Evolutionary conservation across 2,329 filamentous ascomycete species (phyloP).

Genomic region (Macrophomina pseudophaseolina): DNA sequence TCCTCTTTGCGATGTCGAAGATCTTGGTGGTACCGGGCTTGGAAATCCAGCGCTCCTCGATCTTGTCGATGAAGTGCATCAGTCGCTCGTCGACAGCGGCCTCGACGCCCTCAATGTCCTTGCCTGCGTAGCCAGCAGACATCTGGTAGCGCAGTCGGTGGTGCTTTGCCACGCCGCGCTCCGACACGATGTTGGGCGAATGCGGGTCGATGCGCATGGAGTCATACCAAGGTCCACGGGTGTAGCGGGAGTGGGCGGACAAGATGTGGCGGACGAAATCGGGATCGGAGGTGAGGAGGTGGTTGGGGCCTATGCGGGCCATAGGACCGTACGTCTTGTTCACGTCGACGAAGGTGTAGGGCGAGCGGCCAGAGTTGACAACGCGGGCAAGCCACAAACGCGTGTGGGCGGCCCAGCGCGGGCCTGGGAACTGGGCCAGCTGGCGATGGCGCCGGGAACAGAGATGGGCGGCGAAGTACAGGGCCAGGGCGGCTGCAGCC

Average conservation of each 20-base stretch:
- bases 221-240: constrained; percentile 42
- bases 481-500: background rate
- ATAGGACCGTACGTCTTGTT: constrained; percentile 40
- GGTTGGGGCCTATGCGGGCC: constrained; percentile 54
- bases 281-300: constrained; percentile 56
- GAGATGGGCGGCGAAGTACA: background rate
- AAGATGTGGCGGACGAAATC: constrained; percentile 52
- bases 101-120: constrained; percentile 46
- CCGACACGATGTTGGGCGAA: constrained; percentile 47
- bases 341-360: constrained; percentile 22
- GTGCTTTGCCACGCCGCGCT: constrained; percentile 45
- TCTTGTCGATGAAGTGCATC: constrained; percentile 8
- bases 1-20: constrained; percentile 46
- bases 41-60: constrained; percentile 27
- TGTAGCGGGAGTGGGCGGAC: constrained; percentile 49
- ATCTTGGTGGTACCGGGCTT: constrained; percentile 36
- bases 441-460: constrained; percentile 9
- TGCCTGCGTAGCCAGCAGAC: constrained; percentile 47
- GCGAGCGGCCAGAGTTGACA: constrained; percentile 7
- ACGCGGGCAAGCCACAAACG: constrained; percentile 11
- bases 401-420: constrained; percentile 16
- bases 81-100: constrained; percentile 42
- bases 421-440: constrained; percentile 14
- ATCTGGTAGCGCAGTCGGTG: constrained; percentile 44
- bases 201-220: constrained; percentile 47